These are phyloP conservation scores for Exophiala sp. DNA, from an alignment of 2,329 filamentous ascomycete species.

Conservation along the genomic window DNA sequence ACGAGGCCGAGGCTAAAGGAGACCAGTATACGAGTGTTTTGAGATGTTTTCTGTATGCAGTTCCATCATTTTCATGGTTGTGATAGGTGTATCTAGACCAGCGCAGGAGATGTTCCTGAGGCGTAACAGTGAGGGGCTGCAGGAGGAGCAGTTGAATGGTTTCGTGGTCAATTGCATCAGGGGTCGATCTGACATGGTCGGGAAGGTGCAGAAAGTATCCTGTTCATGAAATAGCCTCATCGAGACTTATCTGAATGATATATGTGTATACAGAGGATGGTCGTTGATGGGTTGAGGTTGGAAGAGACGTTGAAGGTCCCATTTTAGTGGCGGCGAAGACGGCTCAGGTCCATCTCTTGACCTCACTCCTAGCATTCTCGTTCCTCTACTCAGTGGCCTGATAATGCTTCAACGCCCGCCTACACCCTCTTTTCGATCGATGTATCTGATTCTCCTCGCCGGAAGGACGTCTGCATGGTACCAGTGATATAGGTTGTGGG, in stretches of 20 bases:
- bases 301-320: slow-evolving; percentile 9
- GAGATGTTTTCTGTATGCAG: slow-evolving; percentile 11
- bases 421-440: slow-evolving; percentile 15
- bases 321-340: slow-evolving; percentile 19
- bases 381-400: slow-evolving; percentile 11
- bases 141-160: slow-evolving; percentile 3
- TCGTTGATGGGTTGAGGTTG: slow-evolving; percentile 17
- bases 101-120: slow-evolving; percentile 17
- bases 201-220: not conserved
- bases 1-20: not conserved
- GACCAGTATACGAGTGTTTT: not conserved
- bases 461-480: not conserved
- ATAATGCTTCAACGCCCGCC: slow-evolving; percentile 16
- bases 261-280: not conserved
- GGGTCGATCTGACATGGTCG: not conserved
- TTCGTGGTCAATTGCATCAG: slow-evolving; percentile 6
- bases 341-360: slow-evolving; percentile 9
- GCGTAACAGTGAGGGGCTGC: slow-evolving; percentile 13
- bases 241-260: slow-evolving; percentile 3
- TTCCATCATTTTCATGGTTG: slow-evolving; percentile 4
- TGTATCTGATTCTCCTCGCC: not conserved
- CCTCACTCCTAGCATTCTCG: slow-evolving; percentile 14
- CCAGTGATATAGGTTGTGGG: slow-evolving; percentile 4
- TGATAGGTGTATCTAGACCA: slow-evolving; percentile 8
- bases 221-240: not conserved